Percentiles rank a stretch among this genome's conserved stretches.
These are phyloP conservation scores for Achlya hypogyna DNA, from an alignment of 352 stramenopile genomes.

Conservation along the genomic window DNA sequence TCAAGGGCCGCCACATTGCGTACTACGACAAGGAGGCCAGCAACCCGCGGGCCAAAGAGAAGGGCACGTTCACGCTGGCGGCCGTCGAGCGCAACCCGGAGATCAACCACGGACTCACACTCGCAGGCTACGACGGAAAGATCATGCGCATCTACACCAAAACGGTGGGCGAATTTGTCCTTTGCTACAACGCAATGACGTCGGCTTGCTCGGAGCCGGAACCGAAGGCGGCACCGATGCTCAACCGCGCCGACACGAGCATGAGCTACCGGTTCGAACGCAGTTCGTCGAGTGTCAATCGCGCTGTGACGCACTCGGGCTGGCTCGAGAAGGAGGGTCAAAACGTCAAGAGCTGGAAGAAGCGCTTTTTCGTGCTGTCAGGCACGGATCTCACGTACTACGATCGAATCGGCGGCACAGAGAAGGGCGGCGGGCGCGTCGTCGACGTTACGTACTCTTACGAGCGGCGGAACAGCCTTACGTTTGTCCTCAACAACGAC, in stretches of 20 bases:
- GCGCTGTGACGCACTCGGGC: slow-evolving; percentile 30
- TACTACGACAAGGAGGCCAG: slow-evolving; percentile 77
- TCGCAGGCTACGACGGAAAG: slow-evolving; percentile 49
- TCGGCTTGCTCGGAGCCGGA: not conserved
- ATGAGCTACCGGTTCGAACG: not conserved
- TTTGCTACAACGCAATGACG: slow-evolving; percentile 57
- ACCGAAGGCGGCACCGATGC: not conserved
- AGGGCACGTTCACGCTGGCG: slow-evolving; percentile 57
- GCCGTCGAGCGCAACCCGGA: slow-evolving; percentile 49
- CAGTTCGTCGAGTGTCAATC: not conserved
- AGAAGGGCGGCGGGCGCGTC: slow-evolving; percentile 54
- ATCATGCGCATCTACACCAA: slow-evolving; percentile 79
- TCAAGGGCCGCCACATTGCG: slow-evolving; percentile 58
- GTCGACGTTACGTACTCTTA: slow-evolving; percentile 42
- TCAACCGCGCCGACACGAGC: not conserved
- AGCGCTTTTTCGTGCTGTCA: slow-evolving; percentile 77
- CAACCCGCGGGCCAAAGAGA: slow-evolving; percentile 47
- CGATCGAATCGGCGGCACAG: slow-evolving; percentile 32
- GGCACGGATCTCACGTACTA: slow-evolving; percentile 57
- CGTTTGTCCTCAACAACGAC: slow-evolving; percentile 60
- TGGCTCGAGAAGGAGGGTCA: slow-evolving; percentile 74
- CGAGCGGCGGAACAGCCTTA: slow-evolving; percentile 39
- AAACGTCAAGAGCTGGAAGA: slow-evolving; percentile 79
- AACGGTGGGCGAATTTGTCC: slow-evolving; percentile 52
- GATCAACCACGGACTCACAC: slow-evolving; percentile 68